Base-by-base conservation (phyloP, 257 asterid species). In the Ballota nigra region DNA sequence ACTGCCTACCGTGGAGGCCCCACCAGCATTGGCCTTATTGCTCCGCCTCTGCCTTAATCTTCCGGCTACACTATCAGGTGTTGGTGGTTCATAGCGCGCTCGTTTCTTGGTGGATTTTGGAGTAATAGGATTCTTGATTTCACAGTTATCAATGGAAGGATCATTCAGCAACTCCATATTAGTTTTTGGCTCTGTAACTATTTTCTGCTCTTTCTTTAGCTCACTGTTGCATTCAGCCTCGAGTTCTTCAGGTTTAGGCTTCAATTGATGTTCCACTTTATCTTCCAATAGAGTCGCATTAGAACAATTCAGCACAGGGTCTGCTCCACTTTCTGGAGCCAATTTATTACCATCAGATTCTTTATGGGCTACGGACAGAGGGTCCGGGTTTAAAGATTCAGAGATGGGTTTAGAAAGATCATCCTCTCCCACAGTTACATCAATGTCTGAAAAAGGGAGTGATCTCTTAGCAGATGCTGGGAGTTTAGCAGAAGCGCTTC, bases 391-490 rank as follows among this genome's bases (percentile, higher is more conserved):
- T 20, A 40, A 63, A 57, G 28, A 18, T 34, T 56, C 83, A 16
- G 15, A 6, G 24, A 40, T 61, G 57, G 49, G 31, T 19, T 68
- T 68, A 41, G 63, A 74, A 76, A 73, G 71, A 40, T 66, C 82
- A 60, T 75, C 78, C 45, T 78, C 83, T 51, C 34, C 65, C 4
- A 28, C 58, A 47, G 81, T 75, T 63, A 13, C 77, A 59, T 82
- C 89, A 7, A 67, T 28, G 60, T 80, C 84, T 5, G 86, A 57
- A 73, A 87, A 88, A 8, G 96, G 88, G n/a, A 90, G 86, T 6
- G 97, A 84, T 79, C 94, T 79, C 79, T 88, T 92, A 47, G 87
- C 93, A 61, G 95, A 87, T 70, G 56, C 58, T 58, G 88, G 92
- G 60, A 71, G 78, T 61, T 65, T 69, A 43, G 68, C 72, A 38